These are phyloP conservation scores for Coemansia guatemalensis DNA, from an alignment of 192 early-diverging fungal species.

Conservation along the genomic window DNA sequence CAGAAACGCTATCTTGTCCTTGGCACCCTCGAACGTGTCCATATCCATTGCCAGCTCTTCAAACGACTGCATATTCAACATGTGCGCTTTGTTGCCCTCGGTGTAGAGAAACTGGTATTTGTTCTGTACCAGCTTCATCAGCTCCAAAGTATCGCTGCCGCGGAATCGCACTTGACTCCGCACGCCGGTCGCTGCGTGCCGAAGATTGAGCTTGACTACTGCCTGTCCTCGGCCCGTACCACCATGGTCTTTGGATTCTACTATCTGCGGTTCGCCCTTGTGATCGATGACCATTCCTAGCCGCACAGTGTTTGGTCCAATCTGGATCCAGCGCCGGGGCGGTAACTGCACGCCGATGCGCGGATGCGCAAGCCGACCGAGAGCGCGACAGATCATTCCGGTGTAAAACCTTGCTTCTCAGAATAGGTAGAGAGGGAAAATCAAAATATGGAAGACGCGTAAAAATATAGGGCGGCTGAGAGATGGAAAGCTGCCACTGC, in stretches of 20 bases:
- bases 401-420: too few species aligned
- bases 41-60: slow-evolving; percentile 67
- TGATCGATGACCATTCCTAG: slow-evolving; percentile 70
- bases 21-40: slow-evolving; percentile 61
- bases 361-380: too few species aligned
- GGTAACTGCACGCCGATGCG: too few species aligned
- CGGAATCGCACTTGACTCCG: slow-evolving; percentile 70
- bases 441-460: too few species aligned
- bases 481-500: too few species aligned
- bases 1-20: slow-evolving; percentile 49
- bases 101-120: slow-evolving; percentile 73
- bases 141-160: slow-evolving; percentile 68
- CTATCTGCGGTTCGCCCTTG: slow-evolving; percentile 66
- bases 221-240: slow-evolving; percentile 70
- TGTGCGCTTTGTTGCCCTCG: slow-evolving; percentile 60
- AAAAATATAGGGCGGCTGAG: too few species aligned
- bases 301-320: slow-evolving; percentile 48
- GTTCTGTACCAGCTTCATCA: slow-evolving; percentile 65
- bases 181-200: slow-evolving; percentile 61
- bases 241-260: slow-evolving; percentile 63
- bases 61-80: slow-evolving; percentile 68
- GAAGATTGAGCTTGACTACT: slow-evolving; percentile 67
- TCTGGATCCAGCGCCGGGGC: slow-evolving; percentile 33
- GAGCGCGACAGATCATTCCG: too few species aligned
- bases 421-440: too few species aligned